Evolutionary conservation across 2,329 filamentous ascomycete species (phyloP), one percentile per base, ranked within the genome.

Genomic region (Fusarium mundagurra): DNA sequence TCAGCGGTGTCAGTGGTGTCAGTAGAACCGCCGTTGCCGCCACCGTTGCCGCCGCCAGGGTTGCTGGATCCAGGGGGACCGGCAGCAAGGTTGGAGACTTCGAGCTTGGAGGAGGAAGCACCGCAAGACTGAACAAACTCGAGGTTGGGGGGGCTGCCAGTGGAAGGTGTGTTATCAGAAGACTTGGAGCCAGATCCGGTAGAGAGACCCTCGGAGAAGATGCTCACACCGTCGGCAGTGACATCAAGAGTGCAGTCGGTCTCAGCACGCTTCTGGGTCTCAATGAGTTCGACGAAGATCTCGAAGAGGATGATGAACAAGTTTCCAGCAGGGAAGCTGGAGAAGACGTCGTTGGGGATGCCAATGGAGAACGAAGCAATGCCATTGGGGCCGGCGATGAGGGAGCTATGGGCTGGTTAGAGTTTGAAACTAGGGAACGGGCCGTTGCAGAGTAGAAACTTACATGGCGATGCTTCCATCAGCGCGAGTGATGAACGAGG

Each of bases 1-100:
- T 59, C 29, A 57, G 6, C 34, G 4, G 24, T 57, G 17, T 79
- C 84, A 4, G 83, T 85, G 13, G 83, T 83, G 6, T 83, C 85
- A 18, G 34, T 50, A 6, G 22, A 29, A 16, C n/a, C 48, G 14
- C 63, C 61, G 6, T 39, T 47, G 4, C 47, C 41, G 6, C 27
- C 27, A 13, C 36, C 50, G 13, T 34, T 24, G 8, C 38, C 39
- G 14, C 17, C 13, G 11, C 33, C 39, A 7, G 41, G 48, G 22
- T 41, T 39, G 45, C 20, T 43, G 20, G 47, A 12, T 8, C 36
- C 44, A 22, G 41, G 13, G 12, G 75, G 73, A 1, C 76, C 68
- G 6, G 57, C 50, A 6, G 44, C 39, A 5, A 75, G 51, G 3
- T 51, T 8, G 16, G 62, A 43, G 27, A 75, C 48, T 2, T 13